Evolutionary conservation across 495 filamentous ascomycete species (phyloP).

Genomic region (Neurospora sp.): DNA sequence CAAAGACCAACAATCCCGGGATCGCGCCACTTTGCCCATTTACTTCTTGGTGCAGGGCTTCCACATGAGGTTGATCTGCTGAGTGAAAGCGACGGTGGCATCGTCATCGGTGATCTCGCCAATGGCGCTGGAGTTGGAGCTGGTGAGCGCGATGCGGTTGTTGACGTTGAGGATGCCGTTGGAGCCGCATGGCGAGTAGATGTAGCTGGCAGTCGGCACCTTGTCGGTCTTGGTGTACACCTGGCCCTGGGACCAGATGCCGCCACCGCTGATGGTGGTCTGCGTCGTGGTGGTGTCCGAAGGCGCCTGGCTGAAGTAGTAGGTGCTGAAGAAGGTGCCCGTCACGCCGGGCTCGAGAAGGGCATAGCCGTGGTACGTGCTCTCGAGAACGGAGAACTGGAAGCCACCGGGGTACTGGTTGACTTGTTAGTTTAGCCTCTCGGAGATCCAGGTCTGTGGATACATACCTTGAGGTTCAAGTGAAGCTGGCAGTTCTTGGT

Average conservation of each 20-base stretch:
- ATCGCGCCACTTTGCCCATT: background rate
- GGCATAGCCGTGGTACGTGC: constrained; percentile 49
- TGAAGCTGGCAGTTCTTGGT: constrained; percentile 55
- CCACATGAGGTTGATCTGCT: constrained; percentile 46
- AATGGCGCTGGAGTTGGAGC: constrained; percentile 30
- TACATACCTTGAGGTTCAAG: constrained; percentile 35
- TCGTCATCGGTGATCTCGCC: constrained; percentile 47
- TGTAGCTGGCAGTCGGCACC: constrained; percentile 40
- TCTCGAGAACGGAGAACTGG: constrained; percentile 46
- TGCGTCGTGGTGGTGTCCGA: constrained; percentile 40
- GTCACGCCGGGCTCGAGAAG: constrained; percentile 44
- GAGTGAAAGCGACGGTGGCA: constrained; percentile 45
- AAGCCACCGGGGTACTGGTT: constrained; percentile 44
- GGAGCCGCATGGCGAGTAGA: constrained; percentile 48
- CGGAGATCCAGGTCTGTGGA: background rate
- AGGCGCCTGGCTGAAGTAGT: constrained; percentile 47
- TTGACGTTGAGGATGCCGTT: constrained; percentile 50
- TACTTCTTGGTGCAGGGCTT: constrained; percentile 30
- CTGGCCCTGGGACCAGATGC: constrained; percentile 35
- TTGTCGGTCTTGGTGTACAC: constrained; percentile 49
- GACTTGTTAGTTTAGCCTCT: background rate
- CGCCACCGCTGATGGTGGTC: constrained; percentile 38
- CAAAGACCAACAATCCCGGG: background rate
- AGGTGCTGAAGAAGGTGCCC: constrained; percentile 45
- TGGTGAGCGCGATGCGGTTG: constrained; percentile 45